Base-by-base conservation (phyloP, 208 protist genomes). In the Porcisia deanei region DNA sequence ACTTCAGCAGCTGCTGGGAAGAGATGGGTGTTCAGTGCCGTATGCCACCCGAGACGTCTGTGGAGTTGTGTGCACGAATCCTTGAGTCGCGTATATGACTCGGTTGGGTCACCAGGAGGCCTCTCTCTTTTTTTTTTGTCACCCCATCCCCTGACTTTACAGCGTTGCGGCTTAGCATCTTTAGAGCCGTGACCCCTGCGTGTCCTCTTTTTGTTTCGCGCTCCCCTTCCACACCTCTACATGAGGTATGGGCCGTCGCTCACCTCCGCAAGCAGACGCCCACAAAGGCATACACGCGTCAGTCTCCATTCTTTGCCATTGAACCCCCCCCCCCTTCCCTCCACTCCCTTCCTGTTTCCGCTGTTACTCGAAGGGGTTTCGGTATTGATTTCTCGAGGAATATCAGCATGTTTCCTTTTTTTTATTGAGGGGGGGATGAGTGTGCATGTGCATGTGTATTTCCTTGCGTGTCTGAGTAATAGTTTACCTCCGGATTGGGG, bases 1-100 rank as follows among this genome's bases (percentile, higher is more conserved):
- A 94, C 79, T 65, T 94, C 30, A 60, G 57, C 43, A 90, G 85
- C 77, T 90, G 82, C 70, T 96, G 91, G 91, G 80, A 87, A 22
- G 88, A 90, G 73, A 86, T 96, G 61, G 71, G 82, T 30, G 57
- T 89, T 22, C 85, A 88, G 47, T 87, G 77, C 65, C 75, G 75
- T 68, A 85, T 85, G 81, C 77, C 83, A 9, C 43, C 73, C 1
- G 76, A 71, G 22, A 41, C 76, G 49, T 82, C 58, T 49, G 37
- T 82, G 60, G 73, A 82, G 66, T 61, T 82, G 34, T 82, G 73
- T 61, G 45, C 68, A 20, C 68, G 45, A 20, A 34, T 77, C 9
- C 71, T 82, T 14, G 10, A 66, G 12, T 71, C 66, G 34, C 78
- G 73, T 6, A 43, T 82, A 58, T 74, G 58, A 45, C 1, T 25